Base-by-base conservation (phyloP, 2,329 filamentous ascomycete species). In the Furcasterigmium furcatum region DNA sequence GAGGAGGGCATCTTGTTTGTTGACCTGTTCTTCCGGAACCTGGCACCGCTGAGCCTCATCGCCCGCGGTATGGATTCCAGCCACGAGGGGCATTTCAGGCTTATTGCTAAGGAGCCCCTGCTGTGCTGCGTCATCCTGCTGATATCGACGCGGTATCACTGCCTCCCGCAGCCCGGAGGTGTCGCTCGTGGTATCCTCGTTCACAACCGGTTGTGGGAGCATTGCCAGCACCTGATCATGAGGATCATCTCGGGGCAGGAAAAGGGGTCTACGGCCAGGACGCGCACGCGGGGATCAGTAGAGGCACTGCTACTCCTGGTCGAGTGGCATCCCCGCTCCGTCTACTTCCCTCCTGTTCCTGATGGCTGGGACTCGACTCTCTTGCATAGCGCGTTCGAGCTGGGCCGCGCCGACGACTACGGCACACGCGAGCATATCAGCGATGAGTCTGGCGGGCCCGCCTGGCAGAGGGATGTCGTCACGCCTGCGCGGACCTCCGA, bases 311-410 rank as follows among this genome's bases (percentile, higher is more conserved):
- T 80, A 2, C 55, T 80, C 2, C 66, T 80, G 14, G 74, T 73
- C 1, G 76, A 80, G 55, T 80, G 77, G 77, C 74, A 79, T 51
- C 75, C 77, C 2, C 68, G 75, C 16, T 72, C 74, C 6, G 59
- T 80, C 1, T 74, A 79, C 50, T 73, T 79, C 21, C 75, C 75
- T 0, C 76, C 74, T 0, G 72, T 71, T 32, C 69, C 65, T 5
- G 74, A 80, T 51, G 76, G 76, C 1, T 79, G 74, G 75, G 76
- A 80, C 49, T 73, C 71, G 14, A 72, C 76, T 45, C 55, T 77
- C 5, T 66, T 76, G 35, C 58, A 73, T 10, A 67, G 62, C 8
- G 57, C 62, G n/a, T 60, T 67, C 18, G 66, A 70, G 44, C 64
- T 65, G n/a, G n/a, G n/a, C 4, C 44, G 52, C 3, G 57, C 58